Evolutionary conservation across 2,329 filamentous ascomycete genomes (phyloP), one percentile per base, ranked within the genome.

Genomic region (Cyphellophora attinorum): DNA sequence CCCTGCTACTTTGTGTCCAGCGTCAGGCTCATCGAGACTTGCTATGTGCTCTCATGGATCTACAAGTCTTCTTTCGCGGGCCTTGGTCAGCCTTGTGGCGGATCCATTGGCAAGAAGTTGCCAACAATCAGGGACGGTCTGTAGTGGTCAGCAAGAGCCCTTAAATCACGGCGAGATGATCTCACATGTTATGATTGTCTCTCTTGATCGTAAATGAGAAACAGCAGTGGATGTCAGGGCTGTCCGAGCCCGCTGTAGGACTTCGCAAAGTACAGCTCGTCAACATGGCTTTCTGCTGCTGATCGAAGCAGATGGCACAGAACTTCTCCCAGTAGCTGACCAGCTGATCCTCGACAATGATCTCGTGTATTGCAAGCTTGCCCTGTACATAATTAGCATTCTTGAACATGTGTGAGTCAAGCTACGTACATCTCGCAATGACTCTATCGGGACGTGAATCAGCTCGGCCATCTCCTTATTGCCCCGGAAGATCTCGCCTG

Each of bases 321-420:
- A 98, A 98, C 53, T 98, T 94, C 60, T 98, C 91, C 91, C 91
- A 98, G 53, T 98, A 98, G 50, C 85, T 84, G 35, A 96, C 91
- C 41, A 94, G 75, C 27, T 88, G 93, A 42, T 93, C 85, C 62
- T 98, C 91, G 2, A 85, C 86, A 29, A 98, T 76, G 44, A 98
- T 93, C 57, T 98, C 88, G 56, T 98, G 91, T 31, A 98, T 73
- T 10, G 91, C 85, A 45, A 96, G 80, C 51, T 93, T 93, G 41
- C 91, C 91, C 88, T 94, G 41, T 16, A 15, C 15, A 6, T 33
- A 6, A 18, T 31, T 12, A 31, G 29, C 12, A 12, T 16, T 18
- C 11, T 29, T 39, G 3, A 35, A 27, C 15, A 31, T 13, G 35
- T 31, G 34, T n/a, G n/a, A n/a, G n/a, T n/a, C n/a, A 12, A 14